Conservation (phyloP, 1,284 basidiomycete species). For the Grifola frondosa region DNA sequence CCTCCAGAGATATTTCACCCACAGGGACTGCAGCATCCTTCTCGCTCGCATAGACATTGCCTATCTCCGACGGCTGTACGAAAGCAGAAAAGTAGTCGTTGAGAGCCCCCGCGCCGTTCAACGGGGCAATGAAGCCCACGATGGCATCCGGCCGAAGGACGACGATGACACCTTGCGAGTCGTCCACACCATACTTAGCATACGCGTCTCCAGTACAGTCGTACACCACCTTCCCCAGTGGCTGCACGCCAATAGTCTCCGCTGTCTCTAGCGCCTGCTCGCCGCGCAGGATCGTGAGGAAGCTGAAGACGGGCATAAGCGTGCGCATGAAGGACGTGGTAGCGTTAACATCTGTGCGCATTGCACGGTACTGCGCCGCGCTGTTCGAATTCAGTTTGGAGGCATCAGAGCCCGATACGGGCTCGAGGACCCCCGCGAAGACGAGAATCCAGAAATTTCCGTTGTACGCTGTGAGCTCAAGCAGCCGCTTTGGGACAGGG, state of each 20-base stretch:
- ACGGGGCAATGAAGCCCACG: constrained; percentile 30
- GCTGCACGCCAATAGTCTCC: constrained; percentile 8
- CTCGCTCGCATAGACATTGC: too few species aligned
- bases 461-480: constrained; percentile 14
- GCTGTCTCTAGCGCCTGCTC: constrained; percentile 7
- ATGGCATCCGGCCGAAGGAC: constrained; percentile 46
- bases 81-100: constrained; percentile 18
- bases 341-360: constrained; percentile 3
- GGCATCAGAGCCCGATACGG: not conserved
- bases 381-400: constrained; percentile 6
- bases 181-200: constrained; percentile 36
- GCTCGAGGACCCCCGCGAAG: constrained; percentile 21
- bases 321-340: constrained; percentile 3
- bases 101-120: constrained; percentile 12
- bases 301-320: constrained; percentile 14
- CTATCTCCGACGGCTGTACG: constrained; percentile 7
- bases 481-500: constrained; percentile 1
- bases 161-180: constrained; percentile 38
- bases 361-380: constrained; percentile 8
- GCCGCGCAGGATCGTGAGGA: constrained; percentile 15
- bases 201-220: constrained; percentile 31
- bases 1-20: constrained; percentile 1
- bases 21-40: not conserved
- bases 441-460: constrained; percentile 23
- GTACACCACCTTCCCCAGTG: constrained; percentile 20